Evolutionary conservation across 257 asterid genomes (phyloP).

Genomic region (Mitragyna speciosa): DNA sequence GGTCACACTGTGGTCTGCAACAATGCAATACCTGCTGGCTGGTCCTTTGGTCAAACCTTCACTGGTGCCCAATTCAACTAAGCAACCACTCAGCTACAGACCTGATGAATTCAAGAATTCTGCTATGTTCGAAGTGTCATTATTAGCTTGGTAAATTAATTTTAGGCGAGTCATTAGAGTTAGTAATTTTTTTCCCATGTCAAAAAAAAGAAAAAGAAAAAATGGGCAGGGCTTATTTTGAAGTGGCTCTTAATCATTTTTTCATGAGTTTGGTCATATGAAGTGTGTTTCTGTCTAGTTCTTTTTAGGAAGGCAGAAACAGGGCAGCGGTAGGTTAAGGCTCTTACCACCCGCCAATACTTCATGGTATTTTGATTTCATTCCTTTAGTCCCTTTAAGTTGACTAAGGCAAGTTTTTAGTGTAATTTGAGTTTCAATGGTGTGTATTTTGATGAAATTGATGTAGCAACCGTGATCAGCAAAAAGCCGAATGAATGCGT

Average conservation of each 20-base stretch:
- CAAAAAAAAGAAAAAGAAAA: not conserved
- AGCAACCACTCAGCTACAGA: not conserved
- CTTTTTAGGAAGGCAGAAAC: not conserved
- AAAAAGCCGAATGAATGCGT: not conserved
- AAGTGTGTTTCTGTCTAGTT: not conserved
- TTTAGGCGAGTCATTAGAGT: not conserved
- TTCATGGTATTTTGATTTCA: not conserved
- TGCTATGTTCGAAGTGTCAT: not conserved
- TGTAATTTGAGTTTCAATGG: not conserved
- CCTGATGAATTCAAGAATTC: not conserved
- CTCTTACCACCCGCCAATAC: not conserved
- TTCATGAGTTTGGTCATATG: not conserved
- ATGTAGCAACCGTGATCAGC: not conserved
- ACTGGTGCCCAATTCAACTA: slow-evolving; percentile 31
- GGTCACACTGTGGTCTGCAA: slow-evolving; percentile 32
- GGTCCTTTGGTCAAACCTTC: slow-evolving; percentile 11
- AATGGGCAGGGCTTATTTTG: not conserved
- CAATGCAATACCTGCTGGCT: slow-evolving; percentile 30
- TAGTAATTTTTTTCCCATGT: not conserved
- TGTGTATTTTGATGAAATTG: not conserved
- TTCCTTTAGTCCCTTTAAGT: not conserved
- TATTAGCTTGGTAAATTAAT: not conserved
- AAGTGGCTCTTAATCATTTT: not conserved
- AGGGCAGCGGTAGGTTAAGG: slow-evolving; percentile 1
- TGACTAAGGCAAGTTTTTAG: not conserved